These are phyloP conservation scores for Piper betle DNA, from an alignment of 164 flowering plant genomes.

Conservation along the genomic window DNA sequence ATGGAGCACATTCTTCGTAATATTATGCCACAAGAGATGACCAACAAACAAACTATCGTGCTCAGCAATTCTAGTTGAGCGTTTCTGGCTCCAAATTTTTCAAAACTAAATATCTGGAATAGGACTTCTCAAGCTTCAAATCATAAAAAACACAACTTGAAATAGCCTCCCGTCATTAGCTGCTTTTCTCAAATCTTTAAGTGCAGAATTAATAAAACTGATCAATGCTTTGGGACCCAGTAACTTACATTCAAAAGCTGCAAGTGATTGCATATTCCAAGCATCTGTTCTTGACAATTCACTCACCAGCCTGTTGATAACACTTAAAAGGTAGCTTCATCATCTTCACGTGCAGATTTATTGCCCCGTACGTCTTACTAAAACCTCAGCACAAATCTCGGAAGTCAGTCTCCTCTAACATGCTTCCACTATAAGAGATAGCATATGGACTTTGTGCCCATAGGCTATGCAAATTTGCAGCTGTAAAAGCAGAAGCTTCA, in stretches of 20 bases:
- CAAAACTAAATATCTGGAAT: no score
- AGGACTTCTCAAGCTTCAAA: no score
- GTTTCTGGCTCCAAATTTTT: no score
- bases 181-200: constrained; percentile 14
- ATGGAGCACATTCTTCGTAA: no score
- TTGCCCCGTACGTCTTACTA: constrained; percentile 24
- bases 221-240: constrained; percentile 39
- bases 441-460: constrained; percentile 8
- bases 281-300: constrained; percentile 9
- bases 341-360: constrained; percentile 13
- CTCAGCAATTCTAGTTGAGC: no score
- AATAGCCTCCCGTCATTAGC: not conserved
- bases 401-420: constrained; percentile 33
- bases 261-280: constrained; percentile 4
- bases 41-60: no score
- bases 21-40: no score
- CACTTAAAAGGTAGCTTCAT: constrained; percentile 2
- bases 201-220: constrained; percentile 23
- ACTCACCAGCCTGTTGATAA: not conserved
- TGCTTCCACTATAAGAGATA: constrained; percentile 22
- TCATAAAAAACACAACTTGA: no score
- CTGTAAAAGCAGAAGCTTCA: constrained; percentile 8
- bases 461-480: not conserved
- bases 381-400: constrained; percentile 26
- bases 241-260: constrained; percentile 12